Percentiles rank a stretch among this genome's conserved stretches.
Evolutionary conservation across 2,329 filamentous ascomycete genomes (phyloP).

Genomic region (Sclerotinia nivalis): DNA sequence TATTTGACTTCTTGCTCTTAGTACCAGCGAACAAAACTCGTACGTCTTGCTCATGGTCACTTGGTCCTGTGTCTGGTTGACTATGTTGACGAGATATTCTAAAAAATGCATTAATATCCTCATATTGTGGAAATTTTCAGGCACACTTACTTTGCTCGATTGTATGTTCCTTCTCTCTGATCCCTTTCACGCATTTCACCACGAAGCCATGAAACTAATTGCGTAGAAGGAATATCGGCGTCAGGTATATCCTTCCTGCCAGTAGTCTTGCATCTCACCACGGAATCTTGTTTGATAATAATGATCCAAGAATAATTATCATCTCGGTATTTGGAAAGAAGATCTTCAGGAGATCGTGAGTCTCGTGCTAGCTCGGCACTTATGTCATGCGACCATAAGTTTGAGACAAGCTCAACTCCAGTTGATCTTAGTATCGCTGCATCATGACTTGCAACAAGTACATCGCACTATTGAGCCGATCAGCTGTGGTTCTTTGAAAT

Average conservation of each 20-base stretch:
- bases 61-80: slow-evolving; percentile 31
- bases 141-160: slow-evolving; percentile 41
- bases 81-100: slow-evolving; percentile 39
- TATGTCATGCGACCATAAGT: slow-evolving; percentile 80
- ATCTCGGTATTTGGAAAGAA: slow-evolving; percentile 73
- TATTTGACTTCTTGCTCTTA: slow-evolving; percentile 88
- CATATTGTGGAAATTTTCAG: background rate
- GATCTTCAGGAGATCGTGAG: slow-evolving; percentile 74
- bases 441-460: slow-evolving; percentile 87
- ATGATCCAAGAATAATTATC: slow-evolving; percentile 84
- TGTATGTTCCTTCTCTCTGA: slow-evolving; percentile 54
- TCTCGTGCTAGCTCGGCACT: slow-evolving; percentile 86
- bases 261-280: slow-evolving; percentile 77
- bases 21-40: slow-evolving; percentile 82
- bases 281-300: slow-evolving; percentile 76
- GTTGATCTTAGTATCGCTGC: slow-evolving; percentile 70
- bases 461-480: slow-evolving; percentile 66
- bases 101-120: background rate
- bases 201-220: slow-evolving; percentile 78
- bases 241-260: slow-evolving; percentile 73
- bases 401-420: slow-evolving; percentile 75
- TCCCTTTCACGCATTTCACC: slow-evolving; percentile 80
- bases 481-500: background rate
- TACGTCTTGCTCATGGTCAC: slow-evolving; percentile 67
- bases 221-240: slow-evolving; percentile 69